Conservation (phyloP, 1,284 basidiomycete species). For the Anthracocystis panici-leucophaei region DNA sequence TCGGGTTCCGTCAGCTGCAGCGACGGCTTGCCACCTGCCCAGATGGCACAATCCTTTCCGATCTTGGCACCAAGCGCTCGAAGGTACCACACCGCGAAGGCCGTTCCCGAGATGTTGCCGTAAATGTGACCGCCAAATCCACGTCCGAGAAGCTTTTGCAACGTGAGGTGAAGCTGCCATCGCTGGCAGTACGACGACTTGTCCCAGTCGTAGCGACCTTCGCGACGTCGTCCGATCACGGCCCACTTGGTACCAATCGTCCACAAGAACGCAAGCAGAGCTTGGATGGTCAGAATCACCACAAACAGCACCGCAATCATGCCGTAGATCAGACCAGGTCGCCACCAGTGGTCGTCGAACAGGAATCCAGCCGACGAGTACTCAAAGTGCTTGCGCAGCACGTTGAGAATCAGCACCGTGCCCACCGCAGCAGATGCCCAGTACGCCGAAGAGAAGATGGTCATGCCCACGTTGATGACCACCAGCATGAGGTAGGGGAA, state of each 20-base stretch:
- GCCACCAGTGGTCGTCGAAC: slow-evolving; percentile 68
- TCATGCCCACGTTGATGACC: slow-evolving; percentile 64
- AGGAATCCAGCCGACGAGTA: slow-evolving; percentile 43
- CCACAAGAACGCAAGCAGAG: slow-evolving; percentile 63
- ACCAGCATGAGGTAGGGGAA: slow-evolving; percentile 68
- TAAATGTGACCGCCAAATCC: slow-evolving; percentile 68
- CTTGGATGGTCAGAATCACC: slow-evolving; percentile 62
- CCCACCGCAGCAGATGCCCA: slow-evolving; percentile 67
- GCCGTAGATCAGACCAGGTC: slow-evolving; percentile 65
- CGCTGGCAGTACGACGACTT: slow-evolving; percentile 69
- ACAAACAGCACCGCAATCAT: slow-evolving; percentile 65
- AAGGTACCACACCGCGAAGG: slow-evolving; percentile 67
- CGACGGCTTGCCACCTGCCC: slow-evolving; percentile 69
- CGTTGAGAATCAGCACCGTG: slow-evolving; percentile 65
- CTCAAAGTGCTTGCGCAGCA: slow-evolving; percentile 56
- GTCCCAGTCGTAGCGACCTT: slow-evolving; percentile 70
- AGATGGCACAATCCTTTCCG: slow-evolving; percentile 66
- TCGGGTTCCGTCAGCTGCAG: slow-evolving; percentile 69
- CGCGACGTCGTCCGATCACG: slow-evolving; percentile 66
- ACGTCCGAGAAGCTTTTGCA: slow-evolving; percentile 63
- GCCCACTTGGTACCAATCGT: slow-evolving; percentile 67
- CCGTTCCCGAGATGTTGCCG: slow-evolving; percentile 63
- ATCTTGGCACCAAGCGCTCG: slow-evolving; percentile 66
- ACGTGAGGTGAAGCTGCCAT: slow-evolving; percentile 67
- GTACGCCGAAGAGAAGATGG: slow-evolving; percentile 66